Percentiles rank a stretch among this genome's conserved stretches.
Evolutionary conservation across 257 asterid species (phyloP).

Genomic region (Linaria vulgaris): DNA sequence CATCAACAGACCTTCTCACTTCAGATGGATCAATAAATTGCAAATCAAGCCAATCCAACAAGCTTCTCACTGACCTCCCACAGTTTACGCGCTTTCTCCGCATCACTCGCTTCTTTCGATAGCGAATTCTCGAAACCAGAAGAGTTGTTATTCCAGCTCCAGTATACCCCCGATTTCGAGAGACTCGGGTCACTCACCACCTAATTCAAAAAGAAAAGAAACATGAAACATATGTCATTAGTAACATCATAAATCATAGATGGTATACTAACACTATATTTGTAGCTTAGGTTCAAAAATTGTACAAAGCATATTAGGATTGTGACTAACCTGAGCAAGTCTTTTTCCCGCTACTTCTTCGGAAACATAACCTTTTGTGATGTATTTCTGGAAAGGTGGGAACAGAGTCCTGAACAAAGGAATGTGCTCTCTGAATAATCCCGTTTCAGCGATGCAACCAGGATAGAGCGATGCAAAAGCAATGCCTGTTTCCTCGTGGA

Average conservation of each 20-base stretch:
- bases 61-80: constrained; percentile 96
- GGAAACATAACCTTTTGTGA: constrained; percentile 88
- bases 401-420: constrained; percentile 84
- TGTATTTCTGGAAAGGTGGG: constrained; percentile 90
- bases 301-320: neutral
- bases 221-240: neutral
- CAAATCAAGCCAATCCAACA: constrained; percentile 66
- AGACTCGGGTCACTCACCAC: constrained; percentile 84
- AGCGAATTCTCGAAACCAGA: constrained; percentile 84
- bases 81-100: constrained; percentile 75
- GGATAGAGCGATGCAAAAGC: constrained; percentile 85
- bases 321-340: constrained; percentile 75
- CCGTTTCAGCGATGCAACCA: constrained; percentile 89
- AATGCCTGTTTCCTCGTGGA: constrained; percentile 72
- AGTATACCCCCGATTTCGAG: constrained; percentile 87
- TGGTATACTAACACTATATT: too few species aligned
- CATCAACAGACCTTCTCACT: neutral
- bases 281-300: too few species aligned
- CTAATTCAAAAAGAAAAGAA: constrained; percentile 28
- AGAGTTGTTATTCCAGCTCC: constrained; percentile 92
- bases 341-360: constrained; percentile 86
- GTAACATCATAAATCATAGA: neutral
- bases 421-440: constrained; percentile 81
- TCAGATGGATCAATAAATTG: neutral
- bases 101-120: constrained; percentile 84